Base-by-base conservation (phyloP, 2,329 filamentous ascomycete species). In the Claviceps monticola region DNA sequence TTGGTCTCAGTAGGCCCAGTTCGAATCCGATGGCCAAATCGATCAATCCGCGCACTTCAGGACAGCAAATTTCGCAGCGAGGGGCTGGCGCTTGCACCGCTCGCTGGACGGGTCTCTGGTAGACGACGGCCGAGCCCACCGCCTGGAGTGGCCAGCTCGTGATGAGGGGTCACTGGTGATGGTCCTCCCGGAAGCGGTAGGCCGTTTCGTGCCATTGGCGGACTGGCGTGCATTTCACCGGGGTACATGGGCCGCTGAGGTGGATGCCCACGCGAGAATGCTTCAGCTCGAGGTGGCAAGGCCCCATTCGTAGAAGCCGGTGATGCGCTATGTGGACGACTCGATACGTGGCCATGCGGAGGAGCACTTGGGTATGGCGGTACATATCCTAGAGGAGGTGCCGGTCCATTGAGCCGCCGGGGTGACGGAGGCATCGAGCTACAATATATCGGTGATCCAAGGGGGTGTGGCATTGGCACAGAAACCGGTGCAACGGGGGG, bases 61-160 rank as follows among this genome's bases (percentile, higher is more conserved):
- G 80, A 84, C 51, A 90, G 73, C 48, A 90, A 66, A 60, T 90
- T 89, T 59, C 82, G 79, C 55, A 90, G 65, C 9, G 85, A 88
- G 11, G 86, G 84, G 61, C 82, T 89, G 16, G 85, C 84, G 60
- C 86, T 89, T 4, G 85, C 85, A n/a, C 84, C 84, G 49, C 76
- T 78, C 34, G 74, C 68, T 36, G 74, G 71, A 47, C 75, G 69
- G 19, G 55, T 64, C 48, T 77, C 74, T 51, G 69, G 57, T 36
- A 62, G 59, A 29, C 65, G 63, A 43, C 59, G 60, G 21, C 53
- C 58, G 21, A 56, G 68, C 60, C 56, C 46, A 7, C 51, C 7
- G n/a, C 54, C 51, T 8, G 57, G 50, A 34, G 46, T 66, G 56
- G 56, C 56, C 16, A 57, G 47, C 23, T 65, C 63, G 38, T 59